Base-by-base conservation (phyloP, 1,284 basidiomycete species). In the Hymenochaete sp. region DNA sequence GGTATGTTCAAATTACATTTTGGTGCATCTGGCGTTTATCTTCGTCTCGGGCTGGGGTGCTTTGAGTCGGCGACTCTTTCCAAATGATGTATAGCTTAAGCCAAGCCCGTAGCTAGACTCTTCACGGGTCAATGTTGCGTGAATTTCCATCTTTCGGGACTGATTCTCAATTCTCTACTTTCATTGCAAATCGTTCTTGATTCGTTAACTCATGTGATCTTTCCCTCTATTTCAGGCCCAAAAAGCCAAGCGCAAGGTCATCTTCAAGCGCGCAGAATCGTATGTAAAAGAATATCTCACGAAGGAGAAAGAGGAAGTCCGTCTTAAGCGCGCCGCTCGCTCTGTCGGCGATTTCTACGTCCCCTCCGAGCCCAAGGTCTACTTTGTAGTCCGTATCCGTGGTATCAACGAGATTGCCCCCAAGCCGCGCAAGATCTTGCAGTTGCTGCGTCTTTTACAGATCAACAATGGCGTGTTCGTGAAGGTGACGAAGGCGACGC, bases 391-490 rank as follows among this genome's bases (percentile, higher is more conserved):
- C 61, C 88, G 95, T 71, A 93, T 96, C 61, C 85, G 90, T 65
- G 92, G 95, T 96, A 93, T 99, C 76, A 97, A 95, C 71, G 93
- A 98, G 68, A 95, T 98, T 63, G 92, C 95, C 51, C 95, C 95
- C 54, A 98, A 98, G 73, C 96, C 95, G 59, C 86, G 93, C 67
- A 98, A 98, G 79, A 97, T 98, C 65, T 72, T 98, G 62, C 95
- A 98, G 68, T 84, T 99, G 54, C 87, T 99, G 63, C 92, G 95
- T 61, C 82, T 99, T 53, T 82, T 97, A 57, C 96, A 98, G 69
- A 98, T 99, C 77, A 98, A 98, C 85, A 98, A 96, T 65, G 96
- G 95, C 71, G 86, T 98, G 51, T 98, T 99, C 63, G 80, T 99
- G 65, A 93, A 93, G 68, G 91, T 92, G 51, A 98, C 92, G 62